These are phyloP conservation scores for Wickerhamiella brachini DNA, from an alignment of 805 yeast genomes.

Conservation along the genomic window DNA sequence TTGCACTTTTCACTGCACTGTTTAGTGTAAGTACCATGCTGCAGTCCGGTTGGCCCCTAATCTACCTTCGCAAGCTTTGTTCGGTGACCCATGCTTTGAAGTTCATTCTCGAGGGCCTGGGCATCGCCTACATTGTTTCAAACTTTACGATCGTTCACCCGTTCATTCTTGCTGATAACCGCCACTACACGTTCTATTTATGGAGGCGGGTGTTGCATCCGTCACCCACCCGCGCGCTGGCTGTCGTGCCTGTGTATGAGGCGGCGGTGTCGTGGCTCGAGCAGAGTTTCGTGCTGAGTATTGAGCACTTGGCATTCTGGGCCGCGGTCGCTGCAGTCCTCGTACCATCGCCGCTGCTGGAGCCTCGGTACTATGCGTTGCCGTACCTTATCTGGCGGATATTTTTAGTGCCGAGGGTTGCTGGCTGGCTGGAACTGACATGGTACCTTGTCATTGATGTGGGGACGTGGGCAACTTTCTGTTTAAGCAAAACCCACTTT, in stretches of 20 bases:
- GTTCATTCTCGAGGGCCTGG: constrained; percentile 7
- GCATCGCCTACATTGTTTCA: constrained; percentile 10
- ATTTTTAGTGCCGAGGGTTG: constrained; percentile 25
- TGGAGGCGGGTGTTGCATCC: constrained; percentile 49
- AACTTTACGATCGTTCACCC: constrained; percentile 64
- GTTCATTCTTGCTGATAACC: constrained; percentile 80
- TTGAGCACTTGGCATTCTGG: constrained; percentile 29
- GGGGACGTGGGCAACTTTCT: constrained; percentile 40
- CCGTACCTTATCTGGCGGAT: constrained; percentile 70
- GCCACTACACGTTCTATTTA: constrained; percentile 84
- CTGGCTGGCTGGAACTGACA: constrained; percentile 37
- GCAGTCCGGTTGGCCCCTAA: constrained; percentile 6
- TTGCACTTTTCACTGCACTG: constrained; percentile 45
- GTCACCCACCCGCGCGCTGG: constrained; percentile 18
- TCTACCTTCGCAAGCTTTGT: neutral
- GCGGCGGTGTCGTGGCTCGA: constrained; percentile 30
- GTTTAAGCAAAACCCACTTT: constrained; percentile 54
- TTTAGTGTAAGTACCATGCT: constrained; percentile 56
- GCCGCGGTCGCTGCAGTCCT: constrained; percentile 45
- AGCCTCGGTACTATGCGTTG: constrained; percentile 80
- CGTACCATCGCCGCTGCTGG: constrained; percentile 83
- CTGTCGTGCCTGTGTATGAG: constrained; percentile 59
- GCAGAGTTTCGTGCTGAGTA: constrained; percentile 18
- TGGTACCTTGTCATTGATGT: constrained; percentile 51
- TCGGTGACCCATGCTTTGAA: neutral